These are phyloP conservation scores for Mollisia scopiformis DNA, from an alignment of 2,329 filamentous ascomycete species.

Conservation along the genomic window DNA sequence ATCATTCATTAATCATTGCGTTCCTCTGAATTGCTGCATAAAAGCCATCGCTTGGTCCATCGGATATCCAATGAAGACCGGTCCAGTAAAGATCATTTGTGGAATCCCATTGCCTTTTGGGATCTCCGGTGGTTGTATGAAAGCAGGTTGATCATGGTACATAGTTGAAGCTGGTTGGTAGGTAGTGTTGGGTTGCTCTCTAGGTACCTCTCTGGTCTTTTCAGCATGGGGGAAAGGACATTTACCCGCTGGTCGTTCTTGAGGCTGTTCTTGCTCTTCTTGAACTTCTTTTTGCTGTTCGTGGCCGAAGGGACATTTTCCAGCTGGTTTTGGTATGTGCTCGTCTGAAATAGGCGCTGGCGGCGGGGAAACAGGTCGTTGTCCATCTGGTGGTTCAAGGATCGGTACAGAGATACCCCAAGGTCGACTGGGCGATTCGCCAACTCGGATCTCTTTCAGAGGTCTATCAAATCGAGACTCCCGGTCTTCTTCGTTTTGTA, in stretches of 20 bases:
- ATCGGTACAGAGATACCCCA: constrained; percentile 88
- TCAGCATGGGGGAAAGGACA: constrained; percentile 43
- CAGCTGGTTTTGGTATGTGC: constrained; percentile 37
- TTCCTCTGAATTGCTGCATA: constrained; percentile 53
- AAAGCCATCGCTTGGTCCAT: constrained; percentile 80
- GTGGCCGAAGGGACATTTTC: constrained; percentile 60
- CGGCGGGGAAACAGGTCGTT: constrained; percentile 56
- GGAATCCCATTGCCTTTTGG: constrained; percentile 41
- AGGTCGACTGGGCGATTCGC: constrained; percentile 88
- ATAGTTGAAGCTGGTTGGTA: constrained; percentile 39
- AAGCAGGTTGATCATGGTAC: constrained; percentile 48
- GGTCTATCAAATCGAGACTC: constrained; percentile 80
- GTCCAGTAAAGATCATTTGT: constrained; percentile 87
- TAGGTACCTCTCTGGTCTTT: constrained; percentile 8
- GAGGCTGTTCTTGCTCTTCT: constrained; percentile 8
- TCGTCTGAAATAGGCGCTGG: constrained; percentile 49
- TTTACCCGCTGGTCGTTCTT: constrained; percentile 24
- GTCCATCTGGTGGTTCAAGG: constrained; percentile 44
- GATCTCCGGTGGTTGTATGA: constrained; percentile 50
- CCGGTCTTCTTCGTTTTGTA: constrained; percentile 54
- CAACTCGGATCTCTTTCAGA: constrained; percentile 86
- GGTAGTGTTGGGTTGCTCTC: constrained; percentile 38
- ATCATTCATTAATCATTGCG: constrained; percentile 20
- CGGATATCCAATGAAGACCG: constrained; percentile 91
- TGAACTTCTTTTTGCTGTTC: constrained; percentile 19